phyloP scores from a whole-genome alignment of 2,329 filamentous ascomycete species.

The Parascedosporium putredinis region DNA sequence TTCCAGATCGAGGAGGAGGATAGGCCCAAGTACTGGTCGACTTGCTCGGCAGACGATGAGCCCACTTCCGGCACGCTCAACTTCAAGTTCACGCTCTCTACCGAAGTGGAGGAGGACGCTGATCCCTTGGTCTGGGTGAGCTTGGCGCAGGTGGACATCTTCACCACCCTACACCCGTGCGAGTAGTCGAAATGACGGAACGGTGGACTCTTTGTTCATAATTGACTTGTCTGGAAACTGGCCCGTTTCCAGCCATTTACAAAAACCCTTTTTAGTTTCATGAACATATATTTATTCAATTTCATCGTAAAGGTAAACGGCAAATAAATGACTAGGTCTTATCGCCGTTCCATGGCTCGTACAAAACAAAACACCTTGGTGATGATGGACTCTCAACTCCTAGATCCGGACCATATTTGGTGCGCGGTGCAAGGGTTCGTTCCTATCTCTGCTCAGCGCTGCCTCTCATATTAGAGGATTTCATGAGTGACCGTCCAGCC shows the following conservation, averaged over 20 bases:
- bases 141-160: neutral
- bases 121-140: neutral
- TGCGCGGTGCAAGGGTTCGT: neutral
- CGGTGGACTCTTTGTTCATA: too few species aligned
- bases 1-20: neutral
- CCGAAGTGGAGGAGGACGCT: neutral
- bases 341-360: too few species aligned
- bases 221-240: too few species aligned
- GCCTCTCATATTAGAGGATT: neutral
- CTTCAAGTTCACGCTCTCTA: neutral
- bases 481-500: neutral
- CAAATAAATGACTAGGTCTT: too few species aligned
- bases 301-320: neutral
- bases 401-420: neutral
- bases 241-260: too few species aligned
- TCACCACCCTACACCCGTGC: neutral
- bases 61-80: neutral
- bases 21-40: neutral
- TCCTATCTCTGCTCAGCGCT: neutral
- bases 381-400: too few species aligned
- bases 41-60: neutral
- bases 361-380: too few species aligned
- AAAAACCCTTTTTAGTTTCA: too few species aligned
- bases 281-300: neutral
- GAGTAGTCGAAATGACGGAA: neutral